These are phyloP conservation scores for Ogataea haglerorum DNA, from an alignment of 805 yeast genomes.

Conservation along the genomic window DNA sequence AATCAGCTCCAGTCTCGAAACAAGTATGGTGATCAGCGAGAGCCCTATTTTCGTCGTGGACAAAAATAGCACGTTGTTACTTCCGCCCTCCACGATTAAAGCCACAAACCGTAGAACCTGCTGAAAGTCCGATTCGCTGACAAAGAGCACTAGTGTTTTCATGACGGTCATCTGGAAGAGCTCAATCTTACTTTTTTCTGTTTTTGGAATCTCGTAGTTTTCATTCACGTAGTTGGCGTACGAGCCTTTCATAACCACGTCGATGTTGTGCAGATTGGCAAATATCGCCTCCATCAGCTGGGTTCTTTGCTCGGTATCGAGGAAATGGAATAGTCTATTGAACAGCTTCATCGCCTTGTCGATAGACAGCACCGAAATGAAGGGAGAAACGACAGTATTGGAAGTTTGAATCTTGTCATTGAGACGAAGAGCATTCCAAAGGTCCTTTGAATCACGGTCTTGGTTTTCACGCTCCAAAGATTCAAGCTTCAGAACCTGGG, in stretches of 20 bases:
- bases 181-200: constrained; percentile 59
- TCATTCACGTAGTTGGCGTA: constrained; percentile 55
- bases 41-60: constrained; percentile 75
- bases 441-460: constrained; percentile 42
- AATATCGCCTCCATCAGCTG: constrained; percentile 75
- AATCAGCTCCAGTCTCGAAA: constrained; percentile 88
- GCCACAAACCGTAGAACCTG: constrained; percentile 76
- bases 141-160: constrained; percentile 77
- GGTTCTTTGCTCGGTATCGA: constrained; percentile 70
- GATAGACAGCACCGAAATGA: constrained; percentile 75
- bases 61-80: constrained; percentile 68
- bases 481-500: constrained; percentile 74
- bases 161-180: constrained; percentile 76
- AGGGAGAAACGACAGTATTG: constrained; percentile 71
- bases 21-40: constrained; percentile 81
- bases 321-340: constrained; percentile 83
- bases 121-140: constrained; percentile 75
- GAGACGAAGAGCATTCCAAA: constrained; percentile 79
- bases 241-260: constrained; percentile 75
- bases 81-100: constrained; percentile 51
- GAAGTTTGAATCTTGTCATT: constrained; percentile 53
- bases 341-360: constrained; percentile 87
- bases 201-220: constrained; percentile 49
- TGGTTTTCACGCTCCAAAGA: constrained; percentile 61
- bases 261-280: constrained; percentile 74